Base-by-base conservation (phyloP, 768 basidiomycete species). In the Pleurotus giganteus region DNA sequence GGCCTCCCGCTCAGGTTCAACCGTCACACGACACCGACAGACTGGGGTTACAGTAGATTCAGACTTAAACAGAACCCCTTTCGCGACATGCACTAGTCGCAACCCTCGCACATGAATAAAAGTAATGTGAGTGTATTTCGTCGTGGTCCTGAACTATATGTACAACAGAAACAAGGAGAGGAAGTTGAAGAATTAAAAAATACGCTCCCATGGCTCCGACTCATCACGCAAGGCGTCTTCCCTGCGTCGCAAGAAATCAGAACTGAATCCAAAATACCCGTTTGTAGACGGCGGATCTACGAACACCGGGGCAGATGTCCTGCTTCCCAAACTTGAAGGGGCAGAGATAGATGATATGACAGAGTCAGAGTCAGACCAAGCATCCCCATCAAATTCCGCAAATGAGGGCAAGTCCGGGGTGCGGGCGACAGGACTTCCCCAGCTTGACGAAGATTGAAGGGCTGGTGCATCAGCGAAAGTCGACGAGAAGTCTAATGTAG, bases 401-500 rank as follows among this genome's bases (percentile, higher is more conserved):
- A 36, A 34, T 19, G 26, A n/a, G n/a, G 53, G 42, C 15, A 43
- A 19, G 31, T n/a, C 29, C 12, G 23, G 19, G 8, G 28, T 4
- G 3, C 15, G 32, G n/a, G 42, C 19, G 11, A 24, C 17, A 19
- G 42, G 28, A 24, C 45, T 43, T 9, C 23, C 27, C 42, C 17
- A 31, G 17, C 57, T 8, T 11, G 49, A 39, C 5, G 49, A 39
- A 5, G 61, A 47, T 26, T 39, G 49, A 45, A 24, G 44, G 9
- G 59, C 37, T 24, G 60, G 53, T 36, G 58, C 60, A 8, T 59
- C 66, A 37, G 69, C 55, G 64, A 78, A 80, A 6, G 75, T 69
- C 4, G 83, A 78, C 0, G 88, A 87, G 58, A 89, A 79, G 65
- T 91, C 88, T 50, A 91, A 76, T 1, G 83, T 88, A 4, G 91